phyloP scores from a whole-genome alignment of 176 grass and related monocot genomes.

The Aegilops bicornis region DNA sequence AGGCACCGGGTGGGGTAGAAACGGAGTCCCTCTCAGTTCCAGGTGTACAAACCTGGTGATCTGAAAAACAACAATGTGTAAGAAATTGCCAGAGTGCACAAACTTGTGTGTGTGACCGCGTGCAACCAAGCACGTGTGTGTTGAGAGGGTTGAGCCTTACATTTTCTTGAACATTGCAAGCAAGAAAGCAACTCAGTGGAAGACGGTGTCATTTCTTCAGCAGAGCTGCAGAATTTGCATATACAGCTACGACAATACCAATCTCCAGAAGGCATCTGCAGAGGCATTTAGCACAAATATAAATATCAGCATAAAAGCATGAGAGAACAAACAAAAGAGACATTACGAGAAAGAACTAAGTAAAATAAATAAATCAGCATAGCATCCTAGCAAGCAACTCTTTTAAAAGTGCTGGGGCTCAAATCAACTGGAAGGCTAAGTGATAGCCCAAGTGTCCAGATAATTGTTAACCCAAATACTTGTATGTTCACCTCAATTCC shows the following conservation, averaged over 20 bases:
- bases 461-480: conserved; percentile 20
- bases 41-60: conserved; percentile 69
- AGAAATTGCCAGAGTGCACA: conserved; percentile 17
- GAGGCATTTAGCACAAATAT: conserved; percentile 27
- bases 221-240: conserved; percentile 83
- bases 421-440: conserved; percentile 25
- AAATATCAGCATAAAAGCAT: conserved; percentile 35
- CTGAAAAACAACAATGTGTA: conserved; percentile 47
- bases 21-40: conserved; percentile 24
- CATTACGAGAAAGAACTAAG: background rate
- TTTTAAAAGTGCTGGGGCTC: background rate
- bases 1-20: conserved; percentile 25
- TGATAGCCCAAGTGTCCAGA: background rate
- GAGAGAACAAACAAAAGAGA: background rate
- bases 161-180: conserved; percentile 84
- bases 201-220: conserved; percentile 39
- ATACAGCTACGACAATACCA: conserved; percentile 89
- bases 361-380: conserved; percentile 17
- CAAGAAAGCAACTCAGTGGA: conserved; percentile 59
- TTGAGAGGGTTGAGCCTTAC: conserved; percentile 45
- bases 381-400: conserved; percentile 28
- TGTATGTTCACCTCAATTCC: conserved; percentile 67
- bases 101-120: background rate
- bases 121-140: background rate
- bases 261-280: conserved; percentile 79